These are phyloP conservation scores for Fulvia fulva DNA, from an alignment of 2,329 filamentous ascomycete species.

Conservation along the genomic window DNA sequence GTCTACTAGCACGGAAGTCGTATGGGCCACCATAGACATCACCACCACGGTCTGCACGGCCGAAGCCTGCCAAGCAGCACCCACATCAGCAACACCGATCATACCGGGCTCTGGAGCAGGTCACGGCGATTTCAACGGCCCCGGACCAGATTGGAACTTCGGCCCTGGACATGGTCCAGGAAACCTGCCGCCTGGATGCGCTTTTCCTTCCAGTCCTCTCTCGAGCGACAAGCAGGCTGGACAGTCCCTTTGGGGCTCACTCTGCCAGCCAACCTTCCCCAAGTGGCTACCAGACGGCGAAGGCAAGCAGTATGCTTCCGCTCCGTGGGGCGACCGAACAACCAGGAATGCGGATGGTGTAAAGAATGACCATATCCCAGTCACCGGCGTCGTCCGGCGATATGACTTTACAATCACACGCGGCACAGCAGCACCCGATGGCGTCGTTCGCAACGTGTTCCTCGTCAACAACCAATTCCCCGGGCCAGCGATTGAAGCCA, in stretches of 20 bases:
- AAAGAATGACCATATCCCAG: slow-evolving; percentile 23
- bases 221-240: slow-evolving; percentile 26
- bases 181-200: slow-evolving; percentile 5
- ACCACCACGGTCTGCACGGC: slow-evolving; percentile 6
- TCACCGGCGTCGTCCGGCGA: slow-evolving; percentile 27
- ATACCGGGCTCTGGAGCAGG: neutral
- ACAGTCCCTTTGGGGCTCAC: slow-evolving; percentile 21
- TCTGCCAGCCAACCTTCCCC: slow-evolving; percentile 22
- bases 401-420: slow-evolving; percentile 26
- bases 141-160: no score
- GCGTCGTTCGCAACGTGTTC: slow-evolving; percentile 22
- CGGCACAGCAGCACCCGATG: slow-evolving; percentile 25
- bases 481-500: slow-evolving; percentile 31
- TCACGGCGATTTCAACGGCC: neutral
- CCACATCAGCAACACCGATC: neutral
- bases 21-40: slow-evolving; percentile 4
- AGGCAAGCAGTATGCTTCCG: slow-evolving; percentile 11
- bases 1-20: slow-evolving; percentile 2
- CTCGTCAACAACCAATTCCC: slow-evolving; percentile 30
- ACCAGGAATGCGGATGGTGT: slow-evolving; percentile 27
- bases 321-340: slow-evolving; percentile 26
- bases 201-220: slow-evolving; percentile 14
- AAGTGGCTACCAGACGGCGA: slow-evolving; percentile 21
- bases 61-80: neutral
- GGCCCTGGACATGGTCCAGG: no score